Conservation (phyloP, 2,329 filamentous ascomycete species). For the Fusarium camptoceras region DNA sequence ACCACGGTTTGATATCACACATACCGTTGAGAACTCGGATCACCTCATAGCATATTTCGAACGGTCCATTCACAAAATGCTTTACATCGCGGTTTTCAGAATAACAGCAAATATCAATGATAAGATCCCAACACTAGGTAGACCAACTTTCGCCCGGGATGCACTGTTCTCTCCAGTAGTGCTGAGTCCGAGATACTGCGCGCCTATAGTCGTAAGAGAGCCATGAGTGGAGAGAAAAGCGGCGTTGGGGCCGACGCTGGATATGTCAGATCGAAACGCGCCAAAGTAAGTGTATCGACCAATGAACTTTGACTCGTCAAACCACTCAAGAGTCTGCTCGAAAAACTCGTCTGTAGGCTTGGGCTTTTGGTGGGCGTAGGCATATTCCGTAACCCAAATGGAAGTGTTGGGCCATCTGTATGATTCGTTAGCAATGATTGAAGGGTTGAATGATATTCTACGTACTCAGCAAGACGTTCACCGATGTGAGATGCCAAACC, state of each 20-base stretch:
- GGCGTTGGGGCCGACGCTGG: conserved; percentile 79
- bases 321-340: conserved; percentile 73
- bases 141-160: conserved; percentile 1
- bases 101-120: conserved; percentile 10
- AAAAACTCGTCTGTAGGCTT: conserved; percentile 72
- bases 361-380: conserved; percentile 68
- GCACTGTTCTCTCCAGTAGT: conserved; percentile 56
- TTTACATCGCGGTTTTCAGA: conserved; percentile 14
- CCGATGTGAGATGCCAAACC: conserved; percentile 76
- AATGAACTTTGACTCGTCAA: conserved; percentile 69
- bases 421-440: background rate
- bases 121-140: conserved; percentile 6
- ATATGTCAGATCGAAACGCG: conserved; percentile 74
- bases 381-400: conserved; percentile 86
- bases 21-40: background rate
- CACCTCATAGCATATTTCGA: background rate
- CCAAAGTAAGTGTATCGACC: conserved; percentile 81
- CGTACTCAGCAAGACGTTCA: conserved; percentile 55
- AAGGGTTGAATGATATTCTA: background rate
- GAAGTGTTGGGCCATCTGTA: conserved; percentile 68
- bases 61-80: background rate
- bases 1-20: background rate
- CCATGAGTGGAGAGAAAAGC: conserved; percentile 77
- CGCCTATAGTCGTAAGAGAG: conserved; percentile 78
- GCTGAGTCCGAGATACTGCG: conserved; percentile 76